Evolutionary conservation across 345 rosid species (phyloP), one percentile per base, ranked within the genome.

Genomic region (Acer campestre): DNA sequence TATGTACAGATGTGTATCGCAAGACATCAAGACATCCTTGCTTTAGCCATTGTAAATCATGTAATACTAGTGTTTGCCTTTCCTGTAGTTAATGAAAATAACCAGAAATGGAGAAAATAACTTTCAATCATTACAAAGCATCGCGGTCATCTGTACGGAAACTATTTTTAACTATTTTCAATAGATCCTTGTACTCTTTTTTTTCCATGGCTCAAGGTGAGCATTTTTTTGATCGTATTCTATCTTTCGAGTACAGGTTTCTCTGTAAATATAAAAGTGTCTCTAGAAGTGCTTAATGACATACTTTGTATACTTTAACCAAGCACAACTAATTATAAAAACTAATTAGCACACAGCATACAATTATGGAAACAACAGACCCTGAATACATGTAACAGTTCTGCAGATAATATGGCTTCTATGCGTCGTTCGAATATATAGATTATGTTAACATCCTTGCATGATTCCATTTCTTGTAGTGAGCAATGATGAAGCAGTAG

Each of bases 401-500:
- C 46, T 42, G 46, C 46, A 42, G 46, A 42, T 35, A 35, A 35
- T 31, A 35, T 42, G 11, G 11, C 46, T 1, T 42, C 2, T 42
- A 42, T 42, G 46, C 46, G 8, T 42, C 38, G 38, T 10, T 22
- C 6, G 49, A 53, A 63, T 67, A 35, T 31, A 14, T 25, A 18
- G 46, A 80, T 16, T 18, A 59, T 38, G 61, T 81, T 56, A 85
- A 42, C 82, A 82, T 46, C 83, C 83, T 80, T 82, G 83, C 77
- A 81, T 23, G 76, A 81, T 76, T 53, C 72, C 82, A 69, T 69
- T 70, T 74, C 87, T 79, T 10, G 84, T 77, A 16, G 79, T 29
- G 31, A 88, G 85, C 76, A 89, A 81, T 9, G 88, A 81, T 11
- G 88, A 86, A 61, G 80, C 71, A 8, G 74, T 59, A 29, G 78